A percentile compares a stretch with the other conserved stretches of the same genome.
Conservation (phyloP, 768 basidiomycete species). For the Lactarius trivialis region DNA sequence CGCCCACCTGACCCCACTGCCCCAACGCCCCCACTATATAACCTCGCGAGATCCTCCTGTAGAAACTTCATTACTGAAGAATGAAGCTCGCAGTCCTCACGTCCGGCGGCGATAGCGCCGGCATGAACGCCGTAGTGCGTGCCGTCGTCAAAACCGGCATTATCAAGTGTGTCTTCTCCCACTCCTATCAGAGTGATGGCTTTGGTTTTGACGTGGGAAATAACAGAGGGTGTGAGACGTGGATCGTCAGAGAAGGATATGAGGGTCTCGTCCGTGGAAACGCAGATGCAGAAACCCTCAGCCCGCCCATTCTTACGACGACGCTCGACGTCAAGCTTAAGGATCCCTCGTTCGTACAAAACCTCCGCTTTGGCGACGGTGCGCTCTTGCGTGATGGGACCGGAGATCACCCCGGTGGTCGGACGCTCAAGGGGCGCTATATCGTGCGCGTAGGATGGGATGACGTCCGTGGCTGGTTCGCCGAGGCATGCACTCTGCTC, state of each 20-base stretch:
- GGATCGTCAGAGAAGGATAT: slow-evolving; percentile 96
- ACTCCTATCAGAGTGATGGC: neutral
- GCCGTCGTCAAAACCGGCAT: slow-evolving; percentile 91
- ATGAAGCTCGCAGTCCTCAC: slow-evolving; percentile 96
- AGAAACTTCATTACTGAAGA: neutral
- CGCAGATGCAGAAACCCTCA: slow-evolving; percentile 23
- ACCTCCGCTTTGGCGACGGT: slow-evolving; percentile 80
- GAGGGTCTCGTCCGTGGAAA: slow-evolving; percentile 98
- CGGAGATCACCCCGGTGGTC: slow-evolving; percentile 57
- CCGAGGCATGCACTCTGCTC: slow-evolving; percentile 48
- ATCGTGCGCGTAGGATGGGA: slow-evolving; percentile 98
- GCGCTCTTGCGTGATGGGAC: slow-evolving; percentile 74
- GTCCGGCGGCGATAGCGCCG: slow-evolving; percentile 95
- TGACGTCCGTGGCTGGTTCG: slow-evolving; percentile 93
- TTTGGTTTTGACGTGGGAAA: neutral
- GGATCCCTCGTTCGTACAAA: slow-evolving; percentile 47
- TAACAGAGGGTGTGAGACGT: slow-evolving; percentile 87
- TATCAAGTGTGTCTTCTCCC: slow-evolving; percentile 53
- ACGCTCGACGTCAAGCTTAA: slow-evolving; percentile 24
- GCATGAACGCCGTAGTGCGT: slow-evolving; percentile 95
- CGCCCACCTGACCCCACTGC: slow-evolving; percentile 5
- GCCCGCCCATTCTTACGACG: slow-evolving; percentile 22
- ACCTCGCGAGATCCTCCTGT: neutral
- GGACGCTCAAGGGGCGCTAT: slow-evolving; percentile 81
- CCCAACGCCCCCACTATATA: slow-evolving; percentile 2